Base-by-base conservation (phyloP, 371 early-diverging fungal species). In the Mortierella sp. region DNA sequence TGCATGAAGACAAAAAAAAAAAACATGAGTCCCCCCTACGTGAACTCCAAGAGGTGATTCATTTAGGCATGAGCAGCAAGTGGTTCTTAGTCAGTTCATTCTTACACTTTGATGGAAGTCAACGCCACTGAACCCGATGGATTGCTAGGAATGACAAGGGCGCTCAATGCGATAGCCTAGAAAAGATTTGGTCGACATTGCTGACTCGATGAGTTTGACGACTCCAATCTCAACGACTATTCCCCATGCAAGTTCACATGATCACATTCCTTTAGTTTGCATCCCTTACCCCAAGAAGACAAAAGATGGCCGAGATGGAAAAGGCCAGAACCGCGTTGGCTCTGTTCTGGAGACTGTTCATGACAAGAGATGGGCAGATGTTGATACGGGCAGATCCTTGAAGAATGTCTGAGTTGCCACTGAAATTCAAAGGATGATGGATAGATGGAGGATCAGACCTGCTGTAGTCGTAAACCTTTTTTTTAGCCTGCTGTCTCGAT, bases 261-360 rank as follows among this genome's bases (percentile, higher is more conserved):
- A 16, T 16, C 50, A 21, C 16, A 7, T 50, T 50, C 14, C 4
- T 50, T 50, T n/a, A n/a, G n/a, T 5, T 14, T 37, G 37, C 44
- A 14, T 26, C 19, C 5, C 26, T 83, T 57, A 88, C 81, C 25
- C 84, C 90, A 19, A 91, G 83, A 14, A 92, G 86, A 61, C 83
- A 72, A 67, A 88, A 88, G 51, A 89, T 55, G 26, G 90, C 91
- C 23, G 90, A 88, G 60, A 91, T 68, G 47, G 91, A 87, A 85
- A 90, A 90, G 4, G 94, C 91, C 62, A 90, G 80, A 6, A 92
- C 84, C 45, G 90, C 88, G 81, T 89, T 93, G 55, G 83, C 84
- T 50, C 93, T 87, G 69, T 87, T 86, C 61, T 84, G 83, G 45
- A 89, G 68, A 68, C 83, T 86, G 75, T 87, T 84, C 91, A 91